These are phyloP conservation scores for Calonectria multiphialidica DNA, from an alignment of 2,329 filamentous ascomycete genomes.

Conservation along the genomic window DNA sequence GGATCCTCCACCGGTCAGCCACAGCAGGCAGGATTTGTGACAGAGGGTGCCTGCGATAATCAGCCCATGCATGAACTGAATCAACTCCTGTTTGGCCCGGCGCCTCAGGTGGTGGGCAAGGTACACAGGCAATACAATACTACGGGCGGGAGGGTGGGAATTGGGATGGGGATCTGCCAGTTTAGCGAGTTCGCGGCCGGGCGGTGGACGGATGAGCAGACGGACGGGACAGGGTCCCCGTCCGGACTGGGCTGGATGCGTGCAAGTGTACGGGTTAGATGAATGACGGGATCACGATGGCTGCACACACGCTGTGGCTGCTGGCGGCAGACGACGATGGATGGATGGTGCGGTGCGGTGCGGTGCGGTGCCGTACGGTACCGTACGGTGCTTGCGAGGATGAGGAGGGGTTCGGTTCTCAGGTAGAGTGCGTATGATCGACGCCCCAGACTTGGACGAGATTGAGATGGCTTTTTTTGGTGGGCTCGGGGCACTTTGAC, in stretches of 20 bases:
- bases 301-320: not conserved
- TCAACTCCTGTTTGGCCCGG: constrained; percentile 30
- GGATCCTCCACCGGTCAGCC: constrained; percentile 36
- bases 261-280: constrained; percentile 17
- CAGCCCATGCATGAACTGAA: constrained; percentile 44
- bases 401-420: constrained; percentile 26
- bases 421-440: constrained; percentile 44
- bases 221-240: not conserved
- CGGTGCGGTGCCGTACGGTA: no score
- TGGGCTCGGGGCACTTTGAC: constrained; percentile 36
- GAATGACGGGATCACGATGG: not conserved
- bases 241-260: not conserved
- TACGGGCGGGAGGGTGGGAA: constrained; percentile 10
- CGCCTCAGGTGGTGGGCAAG: constrained; percentile 25
- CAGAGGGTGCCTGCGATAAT: constrained; percentile 32
- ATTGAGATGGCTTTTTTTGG: constrained; percentile 33
- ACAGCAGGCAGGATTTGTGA: constrained; percentile 38
- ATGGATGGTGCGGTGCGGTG: no score
- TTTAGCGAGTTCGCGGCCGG: constrained; percentile 17
- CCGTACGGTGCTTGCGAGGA: not conserved
- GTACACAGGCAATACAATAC: not conserved
- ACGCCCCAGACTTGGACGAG: constrained; percentile 39
- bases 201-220: constrained; percentile 4
- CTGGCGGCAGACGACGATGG: not conserved
- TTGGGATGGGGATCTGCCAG: constrained; percentile 20